These are phyloP conservation scores for Nannochloropsis gaditana DNA, from an alignment of 108 stramenopile species.

Conservation along the genomic window DNA sequence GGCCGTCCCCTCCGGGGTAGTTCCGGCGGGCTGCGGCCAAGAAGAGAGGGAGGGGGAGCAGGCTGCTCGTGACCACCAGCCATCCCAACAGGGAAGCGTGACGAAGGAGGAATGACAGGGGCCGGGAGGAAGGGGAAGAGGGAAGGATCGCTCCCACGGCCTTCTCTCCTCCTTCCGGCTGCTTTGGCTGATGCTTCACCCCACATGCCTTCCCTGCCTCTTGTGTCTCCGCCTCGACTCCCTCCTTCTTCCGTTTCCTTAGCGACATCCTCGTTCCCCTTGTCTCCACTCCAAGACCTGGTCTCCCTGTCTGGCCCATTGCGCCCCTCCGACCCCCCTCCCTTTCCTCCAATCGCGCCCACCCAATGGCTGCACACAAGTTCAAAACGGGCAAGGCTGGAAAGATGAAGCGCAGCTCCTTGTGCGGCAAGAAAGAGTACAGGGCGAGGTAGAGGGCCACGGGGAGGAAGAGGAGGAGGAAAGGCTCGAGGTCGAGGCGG, in stretches of 20 bases:
- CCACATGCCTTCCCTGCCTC: too few species aligned
- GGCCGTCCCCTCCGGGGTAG: neutral
- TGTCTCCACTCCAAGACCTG: too few species aligned
- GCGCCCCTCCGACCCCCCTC: too few species aligned
- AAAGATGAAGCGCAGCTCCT: conserved; percentile 50
- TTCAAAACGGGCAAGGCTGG: conserved; percentile 42
- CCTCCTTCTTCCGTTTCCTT: too few species aligned
- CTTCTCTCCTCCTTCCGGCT: neutral
- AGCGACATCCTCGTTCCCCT: too few species aligned
- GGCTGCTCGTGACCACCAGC: neutral
- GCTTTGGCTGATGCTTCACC: too few species aligned
- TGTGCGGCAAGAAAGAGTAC: conserved; percentile 35
- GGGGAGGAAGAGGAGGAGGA: conserved; percentile 7
- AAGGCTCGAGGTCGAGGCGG: neutral
- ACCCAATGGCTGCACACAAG: conserved; percentile 29
- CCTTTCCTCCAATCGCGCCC: neutral
- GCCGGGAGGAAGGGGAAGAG: neutral
- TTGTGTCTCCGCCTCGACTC: too few species aligned
- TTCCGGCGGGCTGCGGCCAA: neutral
- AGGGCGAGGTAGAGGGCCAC: neutral
- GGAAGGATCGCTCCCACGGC: neutral
- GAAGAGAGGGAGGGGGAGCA: neutral
- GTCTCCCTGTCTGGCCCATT: too few species aligned
- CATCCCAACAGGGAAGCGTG: neutral
- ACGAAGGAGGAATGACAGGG: neutral